phyloP scores from a whole-genome alignment of 371 early-diverging fungal species.

The Mucor saturninus region DNA sequence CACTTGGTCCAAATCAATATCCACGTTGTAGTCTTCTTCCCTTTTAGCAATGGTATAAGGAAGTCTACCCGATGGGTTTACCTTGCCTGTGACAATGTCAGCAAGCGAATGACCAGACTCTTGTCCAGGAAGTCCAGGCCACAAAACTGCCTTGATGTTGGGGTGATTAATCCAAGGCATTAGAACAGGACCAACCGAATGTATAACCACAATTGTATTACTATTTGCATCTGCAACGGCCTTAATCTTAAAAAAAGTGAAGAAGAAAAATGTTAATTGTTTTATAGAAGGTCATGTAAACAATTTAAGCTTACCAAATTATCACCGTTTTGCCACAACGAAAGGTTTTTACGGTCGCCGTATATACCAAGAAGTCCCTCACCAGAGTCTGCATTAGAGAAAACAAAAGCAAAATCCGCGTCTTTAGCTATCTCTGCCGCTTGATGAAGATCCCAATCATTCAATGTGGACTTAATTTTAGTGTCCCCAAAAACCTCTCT shows the following conservation, averaged over 20 bases:
- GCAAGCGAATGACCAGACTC: slow-evolving; percentile 67
- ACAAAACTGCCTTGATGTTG: slow-evolving; percentile 59
- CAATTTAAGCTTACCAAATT: too few relatives aligned
- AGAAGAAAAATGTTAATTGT: slow-evolving; percentile 13
- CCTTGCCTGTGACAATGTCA: slow-evolving; percentile 63
- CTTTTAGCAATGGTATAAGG: slow-evolving; percentile 62
- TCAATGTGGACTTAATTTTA: slow-evolving; percentile 30
- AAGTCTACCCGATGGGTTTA: slow-evolving; percentile 66
- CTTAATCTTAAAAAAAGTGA: slow-evolving; percentile 47
- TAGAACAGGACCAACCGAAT: slow-evolving; percentile 60
- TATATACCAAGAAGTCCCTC: slow-evolving; percentile 40
- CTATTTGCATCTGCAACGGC: slow-evolving; percentile 57
- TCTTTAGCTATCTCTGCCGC: slow-evolving; percentile 42
- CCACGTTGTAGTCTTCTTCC: slow-evolving; percentile 38
- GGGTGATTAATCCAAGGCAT: slow-evolving; percentile 64
- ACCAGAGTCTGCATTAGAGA: slow-evolving; percentile 62
- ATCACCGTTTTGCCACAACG: too few relatives aligned
- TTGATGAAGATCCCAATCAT: slow-evolving; percentile 41
- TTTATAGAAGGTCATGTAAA: too few relatives aligned
- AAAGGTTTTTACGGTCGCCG: slow-evolving; percentile 54
- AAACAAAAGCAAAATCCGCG: slow-evolving; percentile 64
- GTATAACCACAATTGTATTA: slow-evolving; percentile 66
- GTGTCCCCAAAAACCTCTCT: slow-evolving; percentile 38
- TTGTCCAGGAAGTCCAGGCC: slow-evolving; percentile 58
- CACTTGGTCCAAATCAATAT: slow-evolving; percentile 3